Evolutionary conservation across 768 basidiomycete genomes (phyloP).

Genomic region (Postia placenta): DNA sequence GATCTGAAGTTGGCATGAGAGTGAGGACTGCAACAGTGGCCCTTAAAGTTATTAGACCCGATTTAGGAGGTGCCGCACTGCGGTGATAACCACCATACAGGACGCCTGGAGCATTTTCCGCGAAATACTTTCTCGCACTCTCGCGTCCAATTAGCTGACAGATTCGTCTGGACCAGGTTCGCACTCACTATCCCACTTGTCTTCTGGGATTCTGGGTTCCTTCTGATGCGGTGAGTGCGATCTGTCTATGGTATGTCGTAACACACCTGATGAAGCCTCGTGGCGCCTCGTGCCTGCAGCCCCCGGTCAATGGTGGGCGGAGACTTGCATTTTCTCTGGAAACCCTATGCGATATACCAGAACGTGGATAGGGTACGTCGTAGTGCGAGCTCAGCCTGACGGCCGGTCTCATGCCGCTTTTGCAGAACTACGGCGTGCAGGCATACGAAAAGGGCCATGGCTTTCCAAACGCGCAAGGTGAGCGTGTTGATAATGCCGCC

Average conservation of each 20-base stretch:
- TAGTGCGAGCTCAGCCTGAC: constrained; percentile 1
- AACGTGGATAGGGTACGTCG: constrained; percentile 45
- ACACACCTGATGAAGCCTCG: not conserved
- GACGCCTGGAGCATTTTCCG: too few species aligned
- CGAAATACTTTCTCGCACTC: too few species aligned
- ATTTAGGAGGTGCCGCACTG: too few species aligned
- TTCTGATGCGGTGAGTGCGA: constrained; percentile 61
- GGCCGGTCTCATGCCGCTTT: constrained; percentile 6
- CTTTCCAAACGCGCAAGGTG: constrained; percentile 84
- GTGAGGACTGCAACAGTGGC: too few species aligned
- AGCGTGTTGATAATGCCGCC: constrained; percentile 17
- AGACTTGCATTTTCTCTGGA: constrained; percentile 90
- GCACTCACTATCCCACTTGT: constrained; percentile 57
- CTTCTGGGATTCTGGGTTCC: constrained; percentile 78
- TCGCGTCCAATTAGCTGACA: too few species aligned
- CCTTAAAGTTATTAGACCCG: too few species aligned
- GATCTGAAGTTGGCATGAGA: too few species aligned
- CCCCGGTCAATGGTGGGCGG: constrained; percentile 85
- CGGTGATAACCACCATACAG: too few species aligned
- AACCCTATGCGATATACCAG: constrained; percentile 75
- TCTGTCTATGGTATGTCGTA: not conserved
- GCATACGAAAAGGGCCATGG: constrained; percentile 63
- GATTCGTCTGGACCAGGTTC: too few species aligned
- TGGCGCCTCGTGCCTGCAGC: constrained; percentile 30
- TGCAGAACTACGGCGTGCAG: constrained; percentile 66